Percentiles rank a stretch among this genome's conserved stretches.
phyloP scores from a whole-genome alignment of 805 yeast species.

The Starmerella roubikii region DNA sequence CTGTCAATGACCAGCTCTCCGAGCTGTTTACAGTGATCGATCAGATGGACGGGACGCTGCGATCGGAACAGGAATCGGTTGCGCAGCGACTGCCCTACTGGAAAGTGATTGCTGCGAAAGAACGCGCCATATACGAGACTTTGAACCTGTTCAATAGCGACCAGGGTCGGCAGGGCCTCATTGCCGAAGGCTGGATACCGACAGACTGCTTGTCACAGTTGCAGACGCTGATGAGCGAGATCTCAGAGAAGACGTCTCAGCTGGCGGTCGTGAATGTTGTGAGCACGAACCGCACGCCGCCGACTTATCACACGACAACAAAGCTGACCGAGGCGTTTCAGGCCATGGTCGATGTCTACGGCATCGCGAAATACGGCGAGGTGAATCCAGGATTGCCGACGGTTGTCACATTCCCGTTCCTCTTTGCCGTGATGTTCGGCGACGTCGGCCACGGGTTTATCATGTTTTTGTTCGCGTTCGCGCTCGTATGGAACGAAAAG shows the following conservation, averaged over 20 bases:
- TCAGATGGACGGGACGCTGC: conserved; percentile 51
- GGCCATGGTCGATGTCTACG: conserved; percentile 88
- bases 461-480: conserved; percentile 55
- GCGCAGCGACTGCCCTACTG: conserved; percentile 63
- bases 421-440: conserved; percentile 99
- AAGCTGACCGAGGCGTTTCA: conserved; percentile 90
- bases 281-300: conserved; percentile 74
- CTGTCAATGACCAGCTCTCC: conserved; percentile 35
- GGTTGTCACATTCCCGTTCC: conserved; percentile 87
- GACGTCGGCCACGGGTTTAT: conserved; percentile 93
- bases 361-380: conserved; percentile 83
- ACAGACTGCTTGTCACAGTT: conserved; percentile 49
- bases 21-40: conserved; percentile 48
- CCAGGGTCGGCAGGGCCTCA: conserved; percentile 63
- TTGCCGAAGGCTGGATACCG: conserved; percentile 98
- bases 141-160: conserved; percentile 72
- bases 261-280: conserved; percentile 40
- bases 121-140: conserved; percentile 65
- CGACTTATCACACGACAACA: conserved; percentile 83
- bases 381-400: conserved; percentile 95
- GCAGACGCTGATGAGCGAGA: conserved; percentile 47
- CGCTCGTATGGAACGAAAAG: conserved; percentile 58
- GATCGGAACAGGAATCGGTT: conserved; percentile 63
- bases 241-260: conserved; percentile 33
- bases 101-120: conserved; percentile 57